Conservation (phyloP, 768 basidiomycete species). For the Hortiboletus campestris region DNA sequence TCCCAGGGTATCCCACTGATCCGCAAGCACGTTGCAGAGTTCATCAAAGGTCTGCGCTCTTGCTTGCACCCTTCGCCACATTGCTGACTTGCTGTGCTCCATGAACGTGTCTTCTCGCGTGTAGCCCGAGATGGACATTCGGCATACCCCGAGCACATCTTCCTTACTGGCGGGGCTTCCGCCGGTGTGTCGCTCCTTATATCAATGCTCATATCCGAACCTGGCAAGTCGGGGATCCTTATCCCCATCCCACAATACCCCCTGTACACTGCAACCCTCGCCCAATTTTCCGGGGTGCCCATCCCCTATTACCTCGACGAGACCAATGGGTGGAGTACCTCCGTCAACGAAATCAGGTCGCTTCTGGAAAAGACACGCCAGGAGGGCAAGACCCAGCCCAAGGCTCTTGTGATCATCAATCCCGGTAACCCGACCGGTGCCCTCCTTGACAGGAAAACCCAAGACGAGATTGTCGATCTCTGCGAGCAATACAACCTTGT, state of each 20-base stretch:
- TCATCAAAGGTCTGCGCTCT: constrained; percentile 68
- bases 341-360: constrained; percentile 59
- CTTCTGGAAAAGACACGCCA: constrained; percentile 64
- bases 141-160: constrained; percentile 80
- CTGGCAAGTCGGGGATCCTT: constrained; percentile 66
- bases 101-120: not conserved
- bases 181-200: constrained; percentile 89
- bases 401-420: constrained; percentile 95
- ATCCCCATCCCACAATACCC: constrained; percentile 99
- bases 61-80: not conserved
- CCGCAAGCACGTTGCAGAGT: constrained; percentile 82
- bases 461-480: constrained; percentile 72
- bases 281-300: constrained; percentile 75
- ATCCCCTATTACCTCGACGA: constrained; percentile 92
- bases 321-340: constrained; percentile 77
- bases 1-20: constrained; percentile 91
- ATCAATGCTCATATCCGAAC: constrained; percentile 69
- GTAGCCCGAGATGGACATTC: constrained; percentile 89
- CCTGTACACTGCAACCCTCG: constrained; percentile 92
- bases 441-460: constrained; percentile 68
- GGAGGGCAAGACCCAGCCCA: constrained; percentile 58
- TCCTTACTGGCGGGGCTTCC: constrained; percentile 93
- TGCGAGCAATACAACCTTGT: constrained; percentile 85
- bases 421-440: constrained; percentile 97
- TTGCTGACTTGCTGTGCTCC: constrained; percentile 3